Percentiles rank a stretch among this genome's conserved stretches.
Evolutionary conservation across 1,139 yeast genomes (phyloP).

Genomic region (Kodamaea plutei): DNA sequence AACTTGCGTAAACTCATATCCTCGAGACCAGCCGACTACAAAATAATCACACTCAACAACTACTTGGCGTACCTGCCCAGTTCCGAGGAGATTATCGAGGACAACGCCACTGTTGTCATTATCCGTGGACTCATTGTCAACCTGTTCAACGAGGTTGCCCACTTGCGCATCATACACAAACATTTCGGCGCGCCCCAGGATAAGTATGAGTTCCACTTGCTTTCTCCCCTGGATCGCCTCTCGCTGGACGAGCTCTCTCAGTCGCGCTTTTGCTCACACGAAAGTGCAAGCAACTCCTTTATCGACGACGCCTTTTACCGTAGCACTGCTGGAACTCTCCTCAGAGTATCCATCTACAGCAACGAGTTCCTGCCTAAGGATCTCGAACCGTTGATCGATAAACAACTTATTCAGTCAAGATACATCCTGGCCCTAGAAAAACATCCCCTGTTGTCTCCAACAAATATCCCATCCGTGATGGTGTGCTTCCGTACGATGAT

Average conservation of each 20-base stretch:
- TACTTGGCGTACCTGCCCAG: slow-evolving; percentile 29
- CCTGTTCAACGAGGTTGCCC: slow-evolving; percentile 20
- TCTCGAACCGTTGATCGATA: slow-evolving; percentile 24
- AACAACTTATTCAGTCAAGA: slow-evolving; percentile 23
- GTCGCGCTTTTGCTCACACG: slow-evolving; percentile 9
- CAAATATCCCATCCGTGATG: slow-evolving; percentile 43
- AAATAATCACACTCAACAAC: slow-evolving; percentile 32
- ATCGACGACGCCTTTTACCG: slow-evolving; percentile 37
- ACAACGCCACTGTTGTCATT: slow-evolving; percentile 16
- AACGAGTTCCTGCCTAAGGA: slow-evolving; percentile 30
- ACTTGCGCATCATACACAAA: slow-evolving; percentile 27
- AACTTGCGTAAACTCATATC: slow-evolving; percentile 19
- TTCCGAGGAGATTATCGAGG: slow-evolving; percentile 14
- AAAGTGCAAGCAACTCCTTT: slow-evolving; percentile 6
- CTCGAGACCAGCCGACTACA: slow-evolving; percentile 12
- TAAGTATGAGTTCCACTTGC: slow-evolving; percentile 37
- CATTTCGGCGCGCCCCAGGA: slow-evolving; percentile 18
- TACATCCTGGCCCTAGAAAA: slow-evolving; percentile 28
- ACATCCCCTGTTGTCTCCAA: slow-evolving; percentile 26
- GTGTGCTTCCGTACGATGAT: slow-evolving; percentile 56
- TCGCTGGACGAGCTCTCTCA: slow-evolving; percentile 25
- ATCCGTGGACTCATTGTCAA: slow-evolving; percentile 34
- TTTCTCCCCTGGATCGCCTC: slow-evolving; percentile 20
- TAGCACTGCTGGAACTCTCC: slow-evolving; percentile 23
- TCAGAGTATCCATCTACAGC: slow-evolving; percentile 31